Evolutionary conservation across 2,329 filamentous ascomycete species (phyloP).

Genomic region (Aspergillus sp.): DNA sequence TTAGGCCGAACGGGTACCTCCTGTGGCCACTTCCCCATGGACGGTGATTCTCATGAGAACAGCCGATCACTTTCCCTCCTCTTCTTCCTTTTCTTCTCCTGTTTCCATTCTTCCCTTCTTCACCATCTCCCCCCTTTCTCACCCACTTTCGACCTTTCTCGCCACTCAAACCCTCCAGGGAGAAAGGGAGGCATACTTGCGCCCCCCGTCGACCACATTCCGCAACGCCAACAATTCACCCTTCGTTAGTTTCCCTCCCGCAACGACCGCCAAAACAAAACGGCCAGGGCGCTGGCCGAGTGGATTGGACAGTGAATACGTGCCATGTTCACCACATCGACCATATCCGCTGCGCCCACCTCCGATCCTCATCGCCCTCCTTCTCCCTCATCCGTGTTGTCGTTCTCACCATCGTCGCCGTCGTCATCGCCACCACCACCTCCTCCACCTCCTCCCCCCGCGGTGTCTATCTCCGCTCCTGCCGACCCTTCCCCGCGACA

Average conservation of each 20-base stretch:
- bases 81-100: conserved; percentile 12
- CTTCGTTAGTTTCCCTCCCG: not conserved
- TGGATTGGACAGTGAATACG: conserved; percentile 33
- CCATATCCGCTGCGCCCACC: conserved; percentile 27
- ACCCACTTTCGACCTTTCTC: too few relatives aligned
- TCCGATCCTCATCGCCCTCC: conserved; percentile 14
- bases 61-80: conserved; percentile 21
- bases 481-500: conserved; percentile 26
- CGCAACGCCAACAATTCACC: conserved; percentile 11
- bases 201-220: conserved; percentile 6
- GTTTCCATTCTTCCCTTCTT: not conserved
- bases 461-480: conserved; percentile 23
- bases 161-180: not conserved
- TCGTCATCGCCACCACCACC: conserved; percentile 27
- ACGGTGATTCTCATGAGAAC: not conserved
- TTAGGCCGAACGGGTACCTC: not conserved
- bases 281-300: conserved; percentile 21
- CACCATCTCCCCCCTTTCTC: not conserved
- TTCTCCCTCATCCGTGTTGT: conserved; percentile 19
- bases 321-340: conserved; percentile 33
- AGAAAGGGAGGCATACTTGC: not conserved
- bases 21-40: not conserved
- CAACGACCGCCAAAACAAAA: not conserved
- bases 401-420: conserved; percentile 10
- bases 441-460: conserved; percentile 26